Conservation (phyloP, 805 yeast species). For the Kregervanrija fluxuum region DNA sequence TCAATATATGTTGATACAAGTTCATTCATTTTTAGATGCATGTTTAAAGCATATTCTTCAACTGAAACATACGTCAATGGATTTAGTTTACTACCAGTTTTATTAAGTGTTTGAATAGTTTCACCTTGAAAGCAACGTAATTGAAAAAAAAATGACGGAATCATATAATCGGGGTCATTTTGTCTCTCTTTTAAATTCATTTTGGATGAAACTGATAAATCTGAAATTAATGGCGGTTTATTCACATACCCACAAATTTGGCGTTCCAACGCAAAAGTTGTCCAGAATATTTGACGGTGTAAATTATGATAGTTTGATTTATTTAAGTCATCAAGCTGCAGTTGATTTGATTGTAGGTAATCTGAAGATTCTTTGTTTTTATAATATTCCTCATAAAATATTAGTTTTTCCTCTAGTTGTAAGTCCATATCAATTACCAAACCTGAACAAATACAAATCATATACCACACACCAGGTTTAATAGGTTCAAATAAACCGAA, state of each 20-base stretch:
- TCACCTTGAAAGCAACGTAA: conserved; percentile 12
- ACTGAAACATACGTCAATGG: not conserved
- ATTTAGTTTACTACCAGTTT: too few species aligned
- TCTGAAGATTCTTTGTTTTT: not conserved
- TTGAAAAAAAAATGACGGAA: conserved; percentile 10
- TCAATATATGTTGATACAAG: conserved; percentile 6
- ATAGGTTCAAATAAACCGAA: conserved; percentile 39
- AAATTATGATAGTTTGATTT: conserved; percentile 5
- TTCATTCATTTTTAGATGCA: conserved; percentile 13
- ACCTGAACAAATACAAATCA: conserved; percentile 34
- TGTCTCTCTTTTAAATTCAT: not conserved
- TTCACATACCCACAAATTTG: conserved; percentile 39
- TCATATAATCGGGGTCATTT: conserved; percentile 2
- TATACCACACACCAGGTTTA: conserved; percentile 40
- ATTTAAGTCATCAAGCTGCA: conserved; percentile 7
- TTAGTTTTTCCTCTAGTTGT: conserved; percentile 2
- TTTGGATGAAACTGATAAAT: conserved; percentile 14
- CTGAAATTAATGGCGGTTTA: conserved; percentile 39
- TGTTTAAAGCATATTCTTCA: conserved; percentile 8
- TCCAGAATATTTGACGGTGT: conserved; percentile 34
- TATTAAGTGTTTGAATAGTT: conserved; percentile 10
- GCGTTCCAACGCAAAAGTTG: conserved; percentile 37
- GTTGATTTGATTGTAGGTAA: not conserved
- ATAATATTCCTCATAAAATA: conserved; percentile 1
- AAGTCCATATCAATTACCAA: conserved; percentile 30